Evolutionary conservation across 1,284 basidiomycete species (phyloP), one percentile per base, ranked within the genome.

Genomic region (Athelia sp.): DNA sequence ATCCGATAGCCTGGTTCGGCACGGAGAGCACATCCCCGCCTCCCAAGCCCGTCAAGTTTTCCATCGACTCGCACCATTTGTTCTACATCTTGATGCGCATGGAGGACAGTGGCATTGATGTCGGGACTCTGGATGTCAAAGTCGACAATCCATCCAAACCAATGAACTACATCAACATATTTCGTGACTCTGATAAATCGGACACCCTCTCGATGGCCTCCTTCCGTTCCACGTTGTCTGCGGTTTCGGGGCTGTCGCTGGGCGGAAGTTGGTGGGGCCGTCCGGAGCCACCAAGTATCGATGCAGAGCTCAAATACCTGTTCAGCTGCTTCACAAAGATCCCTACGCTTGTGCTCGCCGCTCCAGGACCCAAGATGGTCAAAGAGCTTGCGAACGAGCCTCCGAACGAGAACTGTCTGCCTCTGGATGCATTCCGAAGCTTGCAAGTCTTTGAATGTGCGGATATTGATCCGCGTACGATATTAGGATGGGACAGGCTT

Each of bases 251-350:
- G 32, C 74, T 92, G 14, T 91, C 88, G 0, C 71, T 93, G 17
- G 82, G 85, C 29, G 70, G 66, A 14, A 73, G 77, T 45, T 90
- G 85, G 85, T 91, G 85, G 84, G 68, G 76, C 31, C 72, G 76
- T 46, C 60, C 77, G 2, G 73, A 81, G 49, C 78, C 77, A 24
- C 78, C 75, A 9, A 76, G 63, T 48, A 68, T 88, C 49, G 87
- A 93, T 53, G 63, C 75, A 3, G 85, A 93, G 58, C 79, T 94
- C 66, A 91, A 84, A 63, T 93, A 85, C 68, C 76, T 95, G 56
- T 95, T 84, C 69, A 90, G 90, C 62, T 79, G 84, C 61, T 90
- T 94, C 69, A 95, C 90, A 26, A 92, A 90, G 68, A 72, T 95
- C 0, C 91, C 92, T 15, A 84, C 90, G 2, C 73, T 96, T 34